Evolutionary conservation across 2,329 filamentous ascomycete genomes (phyloP).

Genomic region (Trichoderma koningiopsis): DNA sequence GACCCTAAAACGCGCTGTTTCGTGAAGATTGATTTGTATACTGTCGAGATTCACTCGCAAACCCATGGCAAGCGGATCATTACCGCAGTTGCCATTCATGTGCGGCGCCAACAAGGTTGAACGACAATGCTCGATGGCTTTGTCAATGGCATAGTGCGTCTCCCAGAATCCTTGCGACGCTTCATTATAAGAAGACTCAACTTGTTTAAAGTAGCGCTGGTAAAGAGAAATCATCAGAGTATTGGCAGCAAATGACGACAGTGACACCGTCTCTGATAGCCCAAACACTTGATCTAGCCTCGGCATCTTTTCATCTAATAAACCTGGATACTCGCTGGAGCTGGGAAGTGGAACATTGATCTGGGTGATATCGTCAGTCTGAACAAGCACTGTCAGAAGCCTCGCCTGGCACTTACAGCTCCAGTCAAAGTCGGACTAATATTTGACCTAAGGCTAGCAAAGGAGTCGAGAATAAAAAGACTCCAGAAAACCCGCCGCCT

Average conservation of each 20-base stretch:
- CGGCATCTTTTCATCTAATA: slow-evolving; percentile 2
- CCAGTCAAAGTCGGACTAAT: not conserved
- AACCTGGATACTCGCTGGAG: slow-evolving; percentile 4
- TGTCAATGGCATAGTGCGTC: slow-evolving; percentile 14
- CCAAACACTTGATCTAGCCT: slow-evolving; percentile 3
- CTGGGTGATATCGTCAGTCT: not conserved
- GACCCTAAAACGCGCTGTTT: slow-evolving; percentile 16
- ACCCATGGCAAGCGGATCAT: not conserved
- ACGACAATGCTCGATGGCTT: slow-evolving; percentile 12
- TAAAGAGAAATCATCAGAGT: slow-evolving; percentile 17
- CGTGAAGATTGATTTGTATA: slow-evolving; percentile 18
- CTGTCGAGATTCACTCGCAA: slow-evolving; percentile 11
- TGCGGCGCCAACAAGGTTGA: not conserved
- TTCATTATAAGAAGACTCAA: not conserved
- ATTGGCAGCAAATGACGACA: slow-evolving; percentile 18
- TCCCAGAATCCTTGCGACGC: slow-evolving; percentile 19
- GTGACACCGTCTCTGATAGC: not conserved
- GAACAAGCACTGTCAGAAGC: not conserved
- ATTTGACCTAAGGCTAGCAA: not conserved
- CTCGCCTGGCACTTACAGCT: not conserved
- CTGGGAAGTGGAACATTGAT: slow-evolving; percentile 2
- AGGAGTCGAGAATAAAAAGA: slow-evolving; percentile 31
- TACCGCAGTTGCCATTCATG: slow-evolving; percentile 8
- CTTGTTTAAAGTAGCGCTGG: slow-evolving; percentile 17
- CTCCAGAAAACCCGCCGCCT: slow-evolving; percentile 31